These are phyloP conservation scores for Anisodus tanguticus DNA, from an alignment of 257 asterid genomes.

Conservation along the genomic window DNA sequence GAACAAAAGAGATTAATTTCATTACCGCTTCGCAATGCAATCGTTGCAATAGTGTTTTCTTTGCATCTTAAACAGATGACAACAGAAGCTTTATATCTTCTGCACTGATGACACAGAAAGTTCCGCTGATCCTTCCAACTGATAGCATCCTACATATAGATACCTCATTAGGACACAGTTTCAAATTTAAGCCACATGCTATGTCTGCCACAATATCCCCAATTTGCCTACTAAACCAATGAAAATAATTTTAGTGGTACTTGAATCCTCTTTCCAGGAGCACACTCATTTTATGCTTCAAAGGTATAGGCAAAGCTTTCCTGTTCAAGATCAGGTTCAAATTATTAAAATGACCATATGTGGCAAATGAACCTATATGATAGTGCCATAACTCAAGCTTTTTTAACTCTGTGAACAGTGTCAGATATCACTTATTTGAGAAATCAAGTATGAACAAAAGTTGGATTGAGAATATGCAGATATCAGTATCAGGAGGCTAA, in stretches of 20 bases:
- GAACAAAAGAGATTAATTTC: neutral
- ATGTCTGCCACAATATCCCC: neutral
- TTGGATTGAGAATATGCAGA: constrained; percentile 9
- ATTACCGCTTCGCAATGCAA: constrained; percentile 75
- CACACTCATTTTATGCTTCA: constrained; percentile 28
- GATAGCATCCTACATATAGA: constrained; percentile 50
- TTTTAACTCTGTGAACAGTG: neutral
- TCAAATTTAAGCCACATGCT: constrained; percentile 27
- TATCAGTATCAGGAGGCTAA: constrained; percentile 1
- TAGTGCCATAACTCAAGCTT: neutral
- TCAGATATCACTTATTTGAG: constrained; percentile 27
- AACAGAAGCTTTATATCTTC: constrained; percentile 39
- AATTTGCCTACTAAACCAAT: neutral
- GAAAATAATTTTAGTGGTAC: constrained; percentile 16
- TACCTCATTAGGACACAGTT: constrained; percentile 25
- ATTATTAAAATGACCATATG: neutral
- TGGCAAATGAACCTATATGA: neutral
- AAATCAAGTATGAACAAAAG: constrained; percentile 5
- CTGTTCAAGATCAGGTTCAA: constrained; percentile 21
- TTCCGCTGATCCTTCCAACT: constrained; percentile 41
- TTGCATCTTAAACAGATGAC: constrained; percentile 67
- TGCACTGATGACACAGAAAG: constrained; percentile 71
- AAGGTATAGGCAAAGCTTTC: neutral
- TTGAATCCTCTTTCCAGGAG: constrained; percentile 22
- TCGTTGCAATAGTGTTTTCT: constrained; percentile 64